These are phyloP conservation scores for Podila epicladia DNA, from an alignment of 192 early-diverging fungal species.

Conservation along the genomic window DNA sequence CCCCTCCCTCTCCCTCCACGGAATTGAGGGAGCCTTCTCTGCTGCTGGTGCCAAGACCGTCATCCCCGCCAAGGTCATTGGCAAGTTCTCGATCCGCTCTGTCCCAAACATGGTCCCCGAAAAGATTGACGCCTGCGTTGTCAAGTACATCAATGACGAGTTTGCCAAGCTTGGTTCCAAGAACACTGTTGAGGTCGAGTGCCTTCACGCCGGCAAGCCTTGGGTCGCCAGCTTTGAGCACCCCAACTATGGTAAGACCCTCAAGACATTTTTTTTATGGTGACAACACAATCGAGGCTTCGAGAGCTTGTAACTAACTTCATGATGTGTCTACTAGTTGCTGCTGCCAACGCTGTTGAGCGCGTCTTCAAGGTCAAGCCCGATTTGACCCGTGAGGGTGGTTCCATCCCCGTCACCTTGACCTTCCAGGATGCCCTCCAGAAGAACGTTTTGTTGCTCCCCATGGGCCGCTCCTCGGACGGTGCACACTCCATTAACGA, in stretches of 20 bases:
- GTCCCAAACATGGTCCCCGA: slow-evolving; percentile 95
- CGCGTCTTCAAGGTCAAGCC: slow-evolving; percentile 92
- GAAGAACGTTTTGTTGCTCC: slow-evolving; percentile 91
- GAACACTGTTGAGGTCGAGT: slow-evolving; percentile 81
- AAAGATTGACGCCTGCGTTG: slow-evolving; percentile 78
- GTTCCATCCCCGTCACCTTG: slow-evolving; percentile 97
- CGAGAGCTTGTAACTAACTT: neutral
- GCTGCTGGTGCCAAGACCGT: slow-evolving; percentile 95
- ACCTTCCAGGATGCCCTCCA: slow-evolving; percentile 96
- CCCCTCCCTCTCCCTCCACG: slow-evolving; percentile 96
- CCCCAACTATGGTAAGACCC: slow-evolving; percentile 85
- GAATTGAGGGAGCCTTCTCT: slow-evolving; percentile 98
- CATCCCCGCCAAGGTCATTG: slow-evolving; percentile 93
- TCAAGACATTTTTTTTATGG: slow-evolving; percentile 4
- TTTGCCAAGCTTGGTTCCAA: slow-evolving; percentile 92
- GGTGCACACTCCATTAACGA: slow-evolving; percentile 99
- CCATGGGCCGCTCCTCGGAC: slow-evolving; percentile 83
- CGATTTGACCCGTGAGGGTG: slow-evolving; percentile 97
- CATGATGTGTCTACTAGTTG: slow-evolving; percentile 58
- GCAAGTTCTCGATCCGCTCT: slow-evolving; percentile 98
- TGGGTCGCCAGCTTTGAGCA: slow-evolving; percentile 94
- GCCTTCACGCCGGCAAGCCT: slow-evolving; percentile 85
- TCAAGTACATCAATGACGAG: slow-evolving; percentile 79
- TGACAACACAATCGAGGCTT: neutral
- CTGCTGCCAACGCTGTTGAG: slow-evolving; percentile 91